Evolutionary conservation across 257 asterid genomes (phyloP).

Genomic region (Avicennia marina): DNA sequence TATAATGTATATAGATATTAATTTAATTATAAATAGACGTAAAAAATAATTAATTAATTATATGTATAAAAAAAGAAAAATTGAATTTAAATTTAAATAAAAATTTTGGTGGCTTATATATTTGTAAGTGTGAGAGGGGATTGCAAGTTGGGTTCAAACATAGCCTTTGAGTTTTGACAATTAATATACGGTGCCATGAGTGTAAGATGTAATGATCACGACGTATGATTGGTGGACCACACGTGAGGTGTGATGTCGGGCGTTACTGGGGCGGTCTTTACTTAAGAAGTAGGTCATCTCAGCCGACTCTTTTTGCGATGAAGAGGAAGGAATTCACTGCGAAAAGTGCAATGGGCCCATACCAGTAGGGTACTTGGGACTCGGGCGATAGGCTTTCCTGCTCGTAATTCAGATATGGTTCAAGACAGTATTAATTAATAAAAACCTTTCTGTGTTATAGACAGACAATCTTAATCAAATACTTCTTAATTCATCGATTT

Average conservation of each 20-base stretch:
- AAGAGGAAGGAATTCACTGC: conserved; percentile 26
- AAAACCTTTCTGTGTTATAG: not conserved
- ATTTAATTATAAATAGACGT: too few species aligned
- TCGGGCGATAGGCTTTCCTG: conserved; percentile 1
- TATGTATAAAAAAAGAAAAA: too few species aligned
- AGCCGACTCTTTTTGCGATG: conserved; percentile 12
- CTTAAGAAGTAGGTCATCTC: conserved; percentile 50
- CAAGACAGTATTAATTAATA: not conserved
- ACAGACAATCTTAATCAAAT: too few species aligned
- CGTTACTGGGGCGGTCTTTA: conserved; percentile 35
- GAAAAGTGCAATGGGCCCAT: conserved; percentile 34
- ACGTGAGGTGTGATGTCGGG: conserved; percentile 42
- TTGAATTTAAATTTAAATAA: too few species aligned
- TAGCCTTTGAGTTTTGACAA: not conserved
- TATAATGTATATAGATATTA: too few species aligned
- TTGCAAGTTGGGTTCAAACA: too few species aligned
- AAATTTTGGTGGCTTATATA: too few species aligned
- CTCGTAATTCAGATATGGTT: too few species aligned
- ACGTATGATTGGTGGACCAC: conserved; percentile 42
- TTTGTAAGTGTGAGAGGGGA: too few species aligned
- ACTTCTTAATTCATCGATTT: too few species aligned
- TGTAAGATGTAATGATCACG: conserved; percentile 22
- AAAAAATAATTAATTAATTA: too few species aligned
- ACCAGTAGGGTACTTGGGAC: conserved; percentile 19
- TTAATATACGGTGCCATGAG: too few species aligned